A percentile compares a stretch with the other conserved stretches of the same genome.
Evolutionary conservation across 1,139 yeast species (phyloP).

Genomic region (Zygotorulaspora mrakii): DNA sequence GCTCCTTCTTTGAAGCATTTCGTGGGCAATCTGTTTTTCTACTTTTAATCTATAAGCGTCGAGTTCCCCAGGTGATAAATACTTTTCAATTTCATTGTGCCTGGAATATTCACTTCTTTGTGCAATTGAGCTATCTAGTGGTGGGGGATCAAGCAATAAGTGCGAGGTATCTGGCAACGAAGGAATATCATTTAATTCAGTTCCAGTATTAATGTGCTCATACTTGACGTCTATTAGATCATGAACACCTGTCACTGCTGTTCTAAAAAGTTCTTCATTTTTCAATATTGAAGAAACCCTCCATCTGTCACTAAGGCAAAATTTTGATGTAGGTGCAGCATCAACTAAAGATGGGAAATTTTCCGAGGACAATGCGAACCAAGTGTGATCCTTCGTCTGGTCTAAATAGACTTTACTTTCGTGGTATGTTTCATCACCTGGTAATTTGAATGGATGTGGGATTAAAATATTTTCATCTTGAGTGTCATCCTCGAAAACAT

Average conservation of each 20-base stretch:
- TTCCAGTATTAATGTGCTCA: slow-evolving; percentile 14
- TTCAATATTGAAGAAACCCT: slow-evolving; percentile 38
- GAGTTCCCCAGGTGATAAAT: slow-evolving; percentile 29
- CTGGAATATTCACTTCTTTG: slow-evolving; percentile 8
- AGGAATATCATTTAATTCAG: slow-evolving; percentile 3
- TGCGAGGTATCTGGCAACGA: slow-evolving; percentile 15
- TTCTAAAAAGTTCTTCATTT: slow-evolving; percentile 33
- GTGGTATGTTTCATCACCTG: slow-evolving; percentile 16
- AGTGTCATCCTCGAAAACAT: slow-evolving; percentile 30
- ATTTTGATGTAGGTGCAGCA: slow-evolving; percentile 69
- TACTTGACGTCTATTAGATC: slow-evolving; percentile 17
- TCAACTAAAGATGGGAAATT: slow-evolving; percentile 78
- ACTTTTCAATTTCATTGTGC: slow-evolving; percentile 22
- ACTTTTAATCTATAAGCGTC: slow-evolving; percentile 25
- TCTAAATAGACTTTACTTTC: slow-evolving; percentile 57
- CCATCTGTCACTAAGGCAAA: slow-evolving; percentile 47
- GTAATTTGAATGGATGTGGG: slow-evolving; percentile 59
- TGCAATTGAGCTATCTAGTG: slow-evolving; percentile 15
- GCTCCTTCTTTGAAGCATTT: slow-evolving; percentile 16
- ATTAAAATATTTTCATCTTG: slow-evolving; percentile 41
- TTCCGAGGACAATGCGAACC: slow-evolving; percentile 82
- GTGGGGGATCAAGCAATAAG: slow-evolving; percentile 30
- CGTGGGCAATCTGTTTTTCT: slow-evolving; percentile 27
- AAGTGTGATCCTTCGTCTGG: slow-evolving; percentile 60
- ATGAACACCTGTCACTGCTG: slow-evolving; percentile 53